Evolutionary conservation across 2,329 filamentous ascomycete genomes (phyloP), one percentile per base, ranked within the genome.

Genomic region (Exophiala phaeomuriformis): DNA sequence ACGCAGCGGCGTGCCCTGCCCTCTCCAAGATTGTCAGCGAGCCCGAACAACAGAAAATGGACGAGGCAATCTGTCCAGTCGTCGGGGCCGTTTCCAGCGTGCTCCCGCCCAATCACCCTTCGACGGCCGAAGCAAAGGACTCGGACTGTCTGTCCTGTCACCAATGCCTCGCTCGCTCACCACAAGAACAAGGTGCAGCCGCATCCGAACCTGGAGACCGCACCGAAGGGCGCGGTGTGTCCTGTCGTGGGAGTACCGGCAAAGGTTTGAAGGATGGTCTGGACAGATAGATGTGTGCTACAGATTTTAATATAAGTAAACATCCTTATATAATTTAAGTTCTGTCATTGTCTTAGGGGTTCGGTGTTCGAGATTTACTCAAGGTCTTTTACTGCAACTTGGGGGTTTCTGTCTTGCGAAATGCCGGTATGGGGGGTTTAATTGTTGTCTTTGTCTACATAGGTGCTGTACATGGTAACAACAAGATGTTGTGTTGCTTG

Each of bases 21-120:
- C 52, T 63, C 3, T 49, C 59, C 52, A 59, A 55, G 47, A 58
- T 62, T 27, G 61, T 63, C 47, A 58, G 52, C 27, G 50, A 44
- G 3, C 58, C 59, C 19, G 57, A 61, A 29, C 53, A 56, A 32
- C 57, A 63, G 47, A 58, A 53, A 9, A 59, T 59, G 56, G 61
- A 63, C 51, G 61, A 63, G 33, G 60, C 55, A 9, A 59, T 63
- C 54, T 63, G 61, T 35, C 61, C 61, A 3, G 59, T 63, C 3
- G 59, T 62, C 10, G 61, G 61, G 9, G 55, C 58, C 35, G 61
- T 60, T 36, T 62, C 61, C 2, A 60, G 51, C 37, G 59, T 63
- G 10, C 53, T 63, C 30, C 61, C 61, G 40, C 61, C 61, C 7
- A 51, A 58, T 47, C 61, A 63, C 36, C 61, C 61, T 10, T 58